phyloP scores from a whole-genome alignment of 495 filamentous ascomycete species.

The Bathelium albidoporum region DNA sequence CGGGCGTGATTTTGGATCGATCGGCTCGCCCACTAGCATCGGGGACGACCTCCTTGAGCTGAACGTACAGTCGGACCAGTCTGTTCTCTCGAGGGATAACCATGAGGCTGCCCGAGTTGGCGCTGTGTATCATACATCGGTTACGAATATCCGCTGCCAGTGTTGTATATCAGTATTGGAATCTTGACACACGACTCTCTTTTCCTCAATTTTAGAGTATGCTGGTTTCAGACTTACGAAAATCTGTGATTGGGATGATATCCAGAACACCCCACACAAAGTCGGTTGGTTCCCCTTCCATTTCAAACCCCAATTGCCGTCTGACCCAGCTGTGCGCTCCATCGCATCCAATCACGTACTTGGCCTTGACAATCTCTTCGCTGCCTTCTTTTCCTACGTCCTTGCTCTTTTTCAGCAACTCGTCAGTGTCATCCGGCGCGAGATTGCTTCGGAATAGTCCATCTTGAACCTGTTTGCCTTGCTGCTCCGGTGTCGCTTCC shows the following conservation, averaged over 20 bases:
- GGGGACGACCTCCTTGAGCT: constrained; percentile 39
- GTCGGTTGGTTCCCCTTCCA: constrained; percentile 55
- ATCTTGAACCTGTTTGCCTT: constrained; percentile 25
- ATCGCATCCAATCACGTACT: constrained; percentile 60
- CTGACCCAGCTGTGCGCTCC: constrained; percentile 55
- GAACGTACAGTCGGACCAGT: constrained; percentile 60
- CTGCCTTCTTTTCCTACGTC: constrained; percentile 22
- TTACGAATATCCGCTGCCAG: constrained; percentile 50
- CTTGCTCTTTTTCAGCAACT: constrained; percentile 36
- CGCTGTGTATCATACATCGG: constrained; percentile 57
- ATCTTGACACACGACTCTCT: neutral
- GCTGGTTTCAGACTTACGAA: constrained; percentile 34
- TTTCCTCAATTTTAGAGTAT: neutral
- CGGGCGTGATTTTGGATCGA: constrained; percentile 47
- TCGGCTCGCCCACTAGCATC: constrained; percentile 29
- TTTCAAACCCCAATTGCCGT: constrained; percentile 44
- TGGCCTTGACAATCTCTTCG: constrained; percentile 41
- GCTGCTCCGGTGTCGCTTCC: constrained; percentile 27
- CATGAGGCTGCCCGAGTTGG: constrained; percentile 53
- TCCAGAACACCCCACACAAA: constrained; percentile 56
- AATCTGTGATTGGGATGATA: constrained; percentile 55
- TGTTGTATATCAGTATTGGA: neutral
- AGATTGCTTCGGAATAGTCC: constrained; percentile 43
- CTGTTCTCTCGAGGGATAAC: constrained; percentile 59
- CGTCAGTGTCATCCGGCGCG: constrained; percentile 43